Evolutionary conservation across 768 basidiomycete species (phyloP), one percentile per base, ranked within the genome.

Genomic region (Cystoderma amianthinum): DNA sequence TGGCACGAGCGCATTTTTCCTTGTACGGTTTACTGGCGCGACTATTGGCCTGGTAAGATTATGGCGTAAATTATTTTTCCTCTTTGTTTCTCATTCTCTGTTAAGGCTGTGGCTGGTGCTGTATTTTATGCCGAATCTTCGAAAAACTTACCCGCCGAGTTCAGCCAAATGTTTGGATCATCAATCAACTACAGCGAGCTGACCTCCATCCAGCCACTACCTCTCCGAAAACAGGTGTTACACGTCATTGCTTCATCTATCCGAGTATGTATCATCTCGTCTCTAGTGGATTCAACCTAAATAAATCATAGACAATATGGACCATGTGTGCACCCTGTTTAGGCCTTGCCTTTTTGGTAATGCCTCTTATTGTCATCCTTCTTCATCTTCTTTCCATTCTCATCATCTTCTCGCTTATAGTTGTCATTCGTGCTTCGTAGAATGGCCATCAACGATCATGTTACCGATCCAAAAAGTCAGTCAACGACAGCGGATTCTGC

Each of bases 11-110:
- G 87, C 86, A 9, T 92, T 91, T 59, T 91, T 92, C 62, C 69
- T 91, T 42, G 85, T 89, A 34, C 74, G 88, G 33, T 91, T 91
- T 62, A 90, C 87, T 25, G 88, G 88, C 6, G 85, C 88, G 22
- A 89, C 88, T 2, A 68, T 83, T 28, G 88, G 88, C 46, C 60
- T 92, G 64, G 88, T 87, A 58, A 50, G 81, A 56, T 36, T 11
- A 9, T 36, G 9, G 12, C 9, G 34, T 6, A 9, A 7, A 7
- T 9, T 7, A 19, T 6, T 36, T 15, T 36, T 36, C 34, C 9
- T n/a, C 34, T 36, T 36, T 16, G 37, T 32, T 20, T 30, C n/a
- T n/a, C 39, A 30, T 22, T 43, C 35, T 42, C 42, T 52, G 51
- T 48, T 41, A 51, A 91, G 88, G 78, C 88, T 36, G 68, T 85